Base-by-base conservation (phyloP, 1,139 yeast species). In the Taphrina betulina region DNA sequence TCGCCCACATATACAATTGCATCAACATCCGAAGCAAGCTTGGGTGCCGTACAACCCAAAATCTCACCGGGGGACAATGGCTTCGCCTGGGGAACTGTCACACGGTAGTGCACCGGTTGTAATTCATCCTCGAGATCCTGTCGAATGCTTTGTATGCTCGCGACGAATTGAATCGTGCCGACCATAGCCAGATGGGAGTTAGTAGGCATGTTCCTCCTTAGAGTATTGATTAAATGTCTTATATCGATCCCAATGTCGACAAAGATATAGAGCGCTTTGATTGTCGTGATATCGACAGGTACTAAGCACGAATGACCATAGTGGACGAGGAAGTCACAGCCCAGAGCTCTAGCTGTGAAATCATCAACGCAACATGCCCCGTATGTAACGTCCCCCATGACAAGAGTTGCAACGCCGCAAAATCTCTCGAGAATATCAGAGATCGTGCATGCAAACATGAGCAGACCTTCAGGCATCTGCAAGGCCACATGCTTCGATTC, bases 311-410 rank as follows among this genome's bases (percentile, higher is more conserved):
- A 89, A 69, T 92, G 99, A 1, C 98, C 99, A 70, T 92, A 92
- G 71, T 94, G 99, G 10, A 92, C 89, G 58, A 92, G 82, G 64
- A 90, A 85, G 68, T 92, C 99, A 70, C 98, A 94, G 56, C 86
- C 95, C 43, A 92, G 72, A 0, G 97, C 83, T 60, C 90, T 75
- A 2, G 99, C 98, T 0, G 98, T 90, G 67, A 78, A 92, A 68
- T 92, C 99, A 68, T 92, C 99, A 53, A 92, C 89, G 71, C 99
- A 92, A 68, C 99, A 92, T 0, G 99, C 99, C 31, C 99, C 99
- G 66, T 92, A 92, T 0, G 96, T 88, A 0, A 92, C 98, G 69
- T 92, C 99, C 1, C 99, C 99, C 98, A 92, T 94, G 3, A 92
- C 95, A 0, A 94, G 76, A 0, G 92, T 86, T 66, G 90, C 96